phyloP scores from a whole-genome alignment of 306 rosid species.

The Acacia confusa region DNA sequence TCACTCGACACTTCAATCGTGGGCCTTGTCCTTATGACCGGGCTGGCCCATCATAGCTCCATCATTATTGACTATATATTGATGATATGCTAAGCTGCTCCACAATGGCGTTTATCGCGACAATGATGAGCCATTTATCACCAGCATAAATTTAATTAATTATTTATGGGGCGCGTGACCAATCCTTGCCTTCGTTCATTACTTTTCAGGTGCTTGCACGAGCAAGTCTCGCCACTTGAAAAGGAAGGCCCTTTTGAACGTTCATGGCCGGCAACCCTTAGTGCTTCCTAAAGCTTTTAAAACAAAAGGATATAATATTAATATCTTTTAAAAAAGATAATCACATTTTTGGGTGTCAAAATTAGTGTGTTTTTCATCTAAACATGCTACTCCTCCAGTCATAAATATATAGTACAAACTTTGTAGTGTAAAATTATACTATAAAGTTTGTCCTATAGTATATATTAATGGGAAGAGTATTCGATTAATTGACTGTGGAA shows the following conservation, averaged over 20 bases:
- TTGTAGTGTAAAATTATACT: too few species aligned
- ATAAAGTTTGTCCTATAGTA: too few species aligned
- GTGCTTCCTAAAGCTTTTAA: background rate
- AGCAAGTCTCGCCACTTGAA: background rate
- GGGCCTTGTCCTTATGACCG: background rate
- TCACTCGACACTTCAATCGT: background rate
- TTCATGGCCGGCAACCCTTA: background rate
- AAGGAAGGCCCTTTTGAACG: background rate
- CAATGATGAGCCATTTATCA: background rate
- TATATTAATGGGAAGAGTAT: too few species aligned
- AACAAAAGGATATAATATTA: background rate
- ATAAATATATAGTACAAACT: too few species aligned
- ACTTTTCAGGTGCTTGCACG: background rate
- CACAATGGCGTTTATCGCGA: too few species aligned
- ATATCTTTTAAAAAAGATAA: too few species aligned
- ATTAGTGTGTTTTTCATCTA: too few species aligned
- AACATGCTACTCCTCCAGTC: too few species aligned
- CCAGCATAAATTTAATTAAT: background rate
- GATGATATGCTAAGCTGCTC: too few species aligned
- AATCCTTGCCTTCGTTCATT: too few species aligned
- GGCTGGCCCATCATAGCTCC: background rate
- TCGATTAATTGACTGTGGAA: too few species aligned
- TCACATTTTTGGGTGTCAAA: too few species aligned
- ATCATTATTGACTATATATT: background rate
- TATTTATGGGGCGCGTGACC: background rate